phyloP scores from a whole-genome alignment of 257 asterid genomes.

The Ocimum tenuiflorum region DNA sequence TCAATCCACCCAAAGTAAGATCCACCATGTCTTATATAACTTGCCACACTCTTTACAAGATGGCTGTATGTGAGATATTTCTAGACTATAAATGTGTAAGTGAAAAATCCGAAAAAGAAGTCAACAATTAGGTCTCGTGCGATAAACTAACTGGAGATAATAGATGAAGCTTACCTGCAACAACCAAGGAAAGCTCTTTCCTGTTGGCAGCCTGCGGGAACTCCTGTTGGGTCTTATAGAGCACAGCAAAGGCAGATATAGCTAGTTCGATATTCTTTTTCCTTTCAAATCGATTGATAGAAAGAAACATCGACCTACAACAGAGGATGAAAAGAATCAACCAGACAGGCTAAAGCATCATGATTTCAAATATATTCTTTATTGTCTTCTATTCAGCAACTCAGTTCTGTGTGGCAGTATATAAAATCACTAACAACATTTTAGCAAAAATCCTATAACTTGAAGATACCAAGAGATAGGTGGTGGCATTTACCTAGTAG shows the following conservation, averaged over 20 bases:
- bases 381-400: too few relatives aligned
- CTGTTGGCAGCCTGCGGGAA: constrained; percentile 29
- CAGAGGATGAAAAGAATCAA: constrained; percentile 10
- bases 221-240: constrained; percentile 32
- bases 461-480: constrained; percentile 33
- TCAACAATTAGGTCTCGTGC: background rate
- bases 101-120: background rate
- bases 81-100: background rate
- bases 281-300: constrained; percentile 96
- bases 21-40: background rate
- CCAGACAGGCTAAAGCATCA: background rate
- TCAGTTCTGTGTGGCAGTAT: background rate
- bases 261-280: constrained; percentile 91
- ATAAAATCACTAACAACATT: background rate
- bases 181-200: constrained; percentile 50
- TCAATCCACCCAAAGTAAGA: background rate
- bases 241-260: constrained; percentile 77
- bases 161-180: constrained; percentile 51
- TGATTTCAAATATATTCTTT: background rate
- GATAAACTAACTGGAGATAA: constrained; percentile 1
- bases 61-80: background rate
- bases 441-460: constrained; percentile 21
- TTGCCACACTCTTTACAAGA: background rate
- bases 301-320: constrained; percentile 70
- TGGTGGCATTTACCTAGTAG: constrained; percentile 48